Base-by-base conservation (phyloP, 192 early-diverging fungal genomes). In the Umbelopsis ramanniana region DNA sequence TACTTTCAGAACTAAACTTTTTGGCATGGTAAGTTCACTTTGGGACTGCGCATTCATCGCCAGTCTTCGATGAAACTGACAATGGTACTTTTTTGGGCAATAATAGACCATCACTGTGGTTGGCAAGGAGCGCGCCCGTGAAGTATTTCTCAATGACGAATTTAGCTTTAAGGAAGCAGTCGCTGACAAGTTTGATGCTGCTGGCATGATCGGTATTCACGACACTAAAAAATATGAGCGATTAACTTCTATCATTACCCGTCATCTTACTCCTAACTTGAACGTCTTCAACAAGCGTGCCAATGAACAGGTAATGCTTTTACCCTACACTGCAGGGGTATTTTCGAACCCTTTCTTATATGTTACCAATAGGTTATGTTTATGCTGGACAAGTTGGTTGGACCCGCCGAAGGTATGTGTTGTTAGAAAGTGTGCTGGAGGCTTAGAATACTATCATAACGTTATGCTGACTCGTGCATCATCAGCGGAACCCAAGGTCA, bases 161-260 rank as follows among this genome's bases (percentile, higher is more conserved):
- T 63, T 63, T 17, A 63, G 57, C 12, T 63, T 63, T 26, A 35
- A 4, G 10, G 35, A 63, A 7, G 57, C 57, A 35, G 33, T 63
- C 12, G 57, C 57, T 14, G 57, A 63, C 33, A 63, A 63, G 26
- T 63, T 63, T 63, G 57, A 63, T 63, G 57, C 26, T 37, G 14
- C 33, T 63, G 57, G 57, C 12, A 63, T 63, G 57, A 29, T 63
- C 15, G 57, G 57, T 12, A 63, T 63, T 19, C 14, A 29, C 15
- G n/a, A 35, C 17, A 3, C 26, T 17, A 29, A 37, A 8, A 29
- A 63, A 37, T 63, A 37, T 37, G 29, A 37, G 14, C 12, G 26
- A 1, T 17, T 35, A 8, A 29, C 26, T n/a, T 4, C 57, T 14
- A 63, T 63, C 33, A 63, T 63, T 6, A 63, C 57, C 17, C 57